Conservation (phyloP, 345 rosid species). For the Eucalyptus marginata region DNA sequence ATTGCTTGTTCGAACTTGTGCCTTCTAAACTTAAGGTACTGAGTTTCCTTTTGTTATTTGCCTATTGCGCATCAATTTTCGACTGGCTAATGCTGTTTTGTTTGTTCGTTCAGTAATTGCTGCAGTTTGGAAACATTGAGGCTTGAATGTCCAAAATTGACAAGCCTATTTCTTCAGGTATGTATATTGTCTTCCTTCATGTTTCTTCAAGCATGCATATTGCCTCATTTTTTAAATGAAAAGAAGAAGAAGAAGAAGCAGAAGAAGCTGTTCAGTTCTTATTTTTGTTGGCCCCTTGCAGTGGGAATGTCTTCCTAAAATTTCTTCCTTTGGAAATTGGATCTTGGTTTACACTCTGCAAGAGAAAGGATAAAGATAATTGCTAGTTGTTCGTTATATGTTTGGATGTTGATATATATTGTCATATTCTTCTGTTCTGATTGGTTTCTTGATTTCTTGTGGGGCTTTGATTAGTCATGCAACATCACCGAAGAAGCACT, state of each 20-base stretch:
- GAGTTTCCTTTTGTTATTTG: neutral
- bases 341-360: neutral
- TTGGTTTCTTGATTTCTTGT: neutral
- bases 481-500: slow-evolving; percentile 67
- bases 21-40: slow-evolving; percentile 75
- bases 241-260: neutral
- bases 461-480: slow-evolving; percentile 39
- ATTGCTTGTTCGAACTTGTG: slow-evolving; percentile 60
- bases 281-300: neutral
- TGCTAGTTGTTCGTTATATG: neutral
- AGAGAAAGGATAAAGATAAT: neutral
- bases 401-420: neutral
- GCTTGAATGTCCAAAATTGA: slow-evolving; percentile 71
- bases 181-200: neutral
- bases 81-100: neutral
- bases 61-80: neutral
- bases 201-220: neutral
- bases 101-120: slow-evolving; percentile 59
- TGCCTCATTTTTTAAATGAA: neutral
- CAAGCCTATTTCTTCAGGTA: slow-evolving; percentile 59
- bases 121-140: slow-evolving; percentile 70
- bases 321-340: neutral
- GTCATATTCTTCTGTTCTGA: neutral
- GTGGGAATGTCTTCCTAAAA: neutral
- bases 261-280: neutral